Base-by-base conservation (phyloP, 805 yeast genomes). In the Sporopachydermia lactativora region DNA sequence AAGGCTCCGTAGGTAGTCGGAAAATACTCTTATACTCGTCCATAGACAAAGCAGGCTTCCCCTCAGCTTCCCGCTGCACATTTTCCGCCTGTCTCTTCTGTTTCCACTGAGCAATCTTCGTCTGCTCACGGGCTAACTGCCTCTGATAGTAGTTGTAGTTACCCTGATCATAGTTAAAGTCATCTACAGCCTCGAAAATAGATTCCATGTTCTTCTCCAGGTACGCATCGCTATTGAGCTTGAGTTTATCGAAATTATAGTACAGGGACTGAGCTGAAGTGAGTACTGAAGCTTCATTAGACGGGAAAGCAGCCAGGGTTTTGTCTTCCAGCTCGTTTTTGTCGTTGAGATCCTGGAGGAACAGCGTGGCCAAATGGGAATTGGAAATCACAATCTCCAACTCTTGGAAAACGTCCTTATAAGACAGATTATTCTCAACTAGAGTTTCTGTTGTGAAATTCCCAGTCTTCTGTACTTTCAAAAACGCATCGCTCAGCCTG, bases 101-200 rank as follows among this genome's bases (percentile, higher is more conserved):
- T 54, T 78, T 77, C 88, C 89, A 82, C 54, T 77, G 83, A 47
- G 67, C 65, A 48, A 82, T 69, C 64, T 78, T 81, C 45, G 75
- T 60, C 57, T 69, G 64, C 55, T 82, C 94, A 55, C 85, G 71
- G 38, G 76, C 71, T 44, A 74, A 65, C 51, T 74, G 78, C 64
- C 94, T 75, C 62, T 81, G 92, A 65, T 73, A 81, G 61, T 78
- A 81, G 65, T 81, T 79, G 67, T 79, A 77, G 61, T 77, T 81
- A 49, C 79, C 77, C 57, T 80, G 82, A 55, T 79, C 86, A 57
- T 77, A 77, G 62, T 77, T 78, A 63, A 74, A 76, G 39, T 79
- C 76, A 58, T 82, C 92, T 35, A 82, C 69, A 40, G 83, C 73
- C 45, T 74, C 77, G 54, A 74, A 69, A 48, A 81, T 65, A 38